phyloP scores from a whole-genome alignment of 164 flowering plant species.

The Hamamelis virginiana region DNA sequence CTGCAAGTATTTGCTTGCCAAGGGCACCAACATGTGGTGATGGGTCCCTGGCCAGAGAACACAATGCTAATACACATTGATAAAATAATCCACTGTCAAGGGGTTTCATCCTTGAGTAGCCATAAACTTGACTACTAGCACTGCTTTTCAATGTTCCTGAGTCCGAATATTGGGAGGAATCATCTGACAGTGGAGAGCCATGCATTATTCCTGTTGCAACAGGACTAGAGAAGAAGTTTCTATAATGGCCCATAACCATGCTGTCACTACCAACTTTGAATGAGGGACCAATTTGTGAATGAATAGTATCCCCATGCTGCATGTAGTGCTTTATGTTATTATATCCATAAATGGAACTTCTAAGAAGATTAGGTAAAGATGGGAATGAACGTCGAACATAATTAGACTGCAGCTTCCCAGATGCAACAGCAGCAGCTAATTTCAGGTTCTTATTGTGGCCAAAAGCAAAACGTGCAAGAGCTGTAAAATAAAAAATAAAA shows the following conservation, averaged over 20 bases:
- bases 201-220: slow-evolving; percentile 75
- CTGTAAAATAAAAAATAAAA: slow-evolving; percentile 40
- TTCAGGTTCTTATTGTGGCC: slow-evolving; percentile 86
- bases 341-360: slow-evolving; percentile 50
- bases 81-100: slow-evolving; percentile 73
- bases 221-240: slow-evolving; percentile 72
- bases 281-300: slow-evolving; percentile 69
- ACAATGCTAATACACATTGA: slow-evolving; percentile 76
- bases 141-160: slow-evolving; percentile 59
- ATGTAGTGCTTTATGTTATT: slow-evolving; percentile 41
- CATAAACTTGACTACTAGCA: slow-evolving; percentile 60
- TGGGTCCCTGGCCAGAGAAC: slow-evolving; percentile 86
- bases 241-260: slow-evolving; percentile 51
- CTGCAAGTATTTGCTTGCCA: slow-evolving; percentile 71
- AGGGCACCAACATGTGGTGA: slow-evolving; percentile 83
- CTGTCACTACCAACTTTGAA: slow-evolving; percentile 67
- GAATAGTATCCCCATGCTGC: slow-evolving; percentile 52
- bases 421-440: slow-evolving; percentile 67
- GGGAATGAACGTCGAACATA: slow-evolving; percentile 69
- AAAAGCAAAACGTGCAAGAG: slow-evolving; percentile 91
- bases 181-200: slow-evolving; percentile 94
- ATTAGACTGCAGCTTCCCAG: slow-evolving; percentile 73
- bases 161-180: slow-evolving; percentile 90
- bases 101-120: slow-evolving; percentile 50
- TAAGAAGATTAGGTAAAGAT: slow-evolving; percentile 53